Evolutionary conservation across 1,284 basidiomycete genomes (phyloP).

Genomic region (Hortiboletus rubellus): DNA sequence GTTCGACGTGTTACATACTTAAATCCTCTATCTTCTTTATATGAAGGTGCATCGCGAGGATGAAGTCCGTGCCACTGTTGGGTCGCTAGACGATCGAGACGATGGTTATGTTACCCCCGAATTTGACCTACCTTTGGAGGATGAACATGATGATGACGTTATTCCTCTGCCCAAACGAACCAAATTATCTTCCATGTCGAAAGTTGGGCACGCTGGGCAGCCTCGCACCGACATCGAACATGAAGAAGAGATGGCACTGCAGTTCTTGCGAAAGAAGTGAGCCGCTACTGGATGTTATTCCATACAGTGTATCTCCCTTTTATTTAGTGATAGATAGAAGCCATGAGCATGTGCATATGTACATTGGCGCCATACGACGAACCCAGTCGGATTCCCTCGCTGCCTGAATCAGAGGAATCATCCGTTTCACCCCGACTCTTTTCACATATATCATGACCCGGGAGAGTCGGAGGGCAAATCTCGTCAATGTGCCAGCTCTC

Average conservation of each 20-base stretch:
- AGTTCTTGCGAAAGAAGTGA: constrained; percentile 39
- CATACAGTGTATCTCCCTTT: background rate
- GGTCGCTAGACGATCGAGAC: constrained; percentile 46
- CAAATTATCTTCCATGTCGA: constrained; percentile 22
- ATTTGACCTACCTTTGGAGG: constrained; percentile 56
- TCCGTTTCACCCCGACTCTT: background rate
- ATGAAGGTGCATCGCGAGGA: constrained; percentile 26
- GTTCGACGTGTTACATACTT: background rate
- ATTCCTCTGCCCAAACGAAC: constrained; percentile 44
- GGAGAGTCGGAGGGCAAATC: constrained; percentile 22
- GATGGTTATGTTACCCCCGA: constrained; percentile 76
- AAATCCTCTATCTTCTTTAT: constrained; percentile 2
- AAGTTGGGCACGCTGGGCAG: constrained; percentile 2
- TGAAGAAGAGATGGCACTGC: constrained; percentile 54
- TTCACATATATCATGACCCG: background rate
- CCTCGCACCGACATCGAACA: constrained; percentile 40
- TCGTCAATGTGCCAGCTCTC: constrained; percentile 9
- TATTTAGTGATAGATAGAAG: background rate
- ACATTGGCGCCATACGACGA: background rate
- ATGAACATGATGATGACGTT: constrained; percentile 41
- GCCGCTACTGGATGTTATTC: constrained; percentile 1
- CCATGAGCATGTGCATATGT: background rate
- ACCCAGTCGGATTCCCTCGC: background rate
- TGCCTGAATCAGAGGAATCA: background rate
- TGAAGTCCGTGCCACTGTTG: constrained; percentile 33